Evolutionary conservation across 2,329 filamentous ascomycete species (phyloP).

Genomic region (Hypoxylon sp.): DNA sequence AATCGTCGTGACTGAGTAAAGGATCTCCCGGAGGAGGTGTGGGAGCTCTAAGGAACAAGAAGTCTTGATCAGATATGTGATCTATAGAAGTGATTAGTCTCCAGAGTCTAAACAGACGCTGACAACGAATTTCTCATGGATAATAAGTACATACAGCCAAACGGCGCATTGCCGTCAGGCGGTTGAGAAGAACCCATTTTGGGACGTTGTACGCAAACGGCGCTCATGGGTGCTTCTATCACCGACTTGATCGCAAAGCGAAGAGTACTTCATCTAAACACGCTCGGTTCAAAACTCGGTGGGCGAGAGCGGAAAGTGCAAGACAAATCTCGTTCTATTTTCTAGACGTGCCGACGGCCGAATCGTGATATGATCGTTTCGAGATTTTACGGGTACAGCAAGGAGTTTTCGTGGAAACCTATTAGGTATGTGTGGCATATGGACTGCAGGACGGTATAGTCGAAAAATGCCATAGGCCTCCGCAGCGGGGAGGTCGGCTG

Average conservation of each 20-base stretch:
- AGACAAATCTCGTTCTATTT: constrained; percentile 29
- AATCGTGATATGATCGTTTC: constrained; percentile 25
- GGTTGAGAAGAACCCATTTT: constrained; percentile 72
- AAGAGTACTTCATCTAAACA: constrained; percentile 15
- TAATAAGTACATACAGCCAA: constrained; percentile 71
- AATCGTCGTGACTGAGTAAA: constrained; percentile 73
- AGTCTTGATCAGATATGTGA: constrained; percentile 43
- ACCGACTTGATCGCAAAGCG: constrained; percentile 25
- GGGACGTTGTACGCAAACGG: constrained; percentile 62
- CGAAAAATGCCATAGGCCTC: constrained; percentile 33
- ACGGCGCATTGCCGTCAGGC: constrained; percentile 69
- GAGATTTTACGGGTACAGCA: constrained; percentile 23
- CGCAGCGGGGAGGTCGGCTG: constrained; percentile 33
- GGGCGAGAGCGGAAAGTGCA: constrained; percentile 10
- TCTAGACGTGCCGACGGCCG: constrained; percentile 15
- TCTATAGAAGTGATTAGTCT: constrained; percentile 42
- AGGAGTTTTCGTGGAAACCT: constrained; percentile 22
- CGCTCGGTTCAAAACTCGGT: constrained; percentile 19
- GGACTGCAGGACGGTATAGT: constrained; percentile 25
- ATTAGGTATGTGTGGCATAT: constrained; percentile 30
- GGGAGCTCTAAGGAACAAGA: constrained; percentile 65
- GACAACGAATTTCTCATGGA: constrained; percentile 12
- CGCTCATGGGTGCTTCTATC: constrained; percentile 66
- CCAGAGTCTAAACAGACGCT: constrained; percentile 18
- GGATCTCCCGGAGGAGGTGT: constrained; percentile 74